phyloP scores from a whole-genome alignment of 768 basidiomycete genomes.

The Naganishia vishniacii region DNA sequence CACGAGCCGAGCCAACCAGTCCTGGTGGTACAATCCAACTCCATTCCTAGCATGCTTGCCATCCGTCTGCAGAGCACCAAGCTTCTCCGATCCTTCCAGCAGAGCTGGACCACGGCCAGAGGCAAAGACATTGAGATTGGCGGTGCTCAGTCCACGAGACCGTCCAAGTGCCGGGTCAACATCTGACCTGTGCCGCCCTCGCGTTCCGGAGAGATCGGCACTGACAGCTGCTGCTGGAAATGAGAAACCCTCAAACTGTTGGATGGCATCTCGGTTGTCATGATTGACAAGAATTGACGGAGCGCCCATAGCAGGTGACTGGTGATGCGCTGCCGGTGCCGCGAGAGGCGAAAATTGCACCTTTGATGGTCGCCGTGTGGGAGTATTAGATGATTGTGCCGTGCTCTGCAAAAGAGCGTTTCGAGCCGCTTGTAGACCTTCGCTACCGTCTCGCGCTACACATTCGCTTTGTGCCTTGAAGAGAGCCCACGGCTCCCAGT shows the following conservation, averaged over 20 bases:
- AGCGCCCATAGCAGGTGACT: neutral
- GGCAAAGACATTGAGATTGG: neutral
- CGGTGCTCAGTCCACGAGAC: neutral
- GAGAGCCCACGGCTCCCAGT: conserved; percentile 47
- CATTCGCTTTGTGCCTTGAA: conserved; percentile 48
- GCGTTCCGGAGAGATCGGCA: neutral
- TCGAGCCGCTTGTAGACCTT: conserved; percentile 1
- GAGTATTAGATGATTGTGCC: neutral
- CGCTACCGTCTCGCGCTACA: conserved; percentile 29
- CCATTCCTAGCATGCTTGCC: neutral
- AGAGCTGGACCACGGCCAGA: neutral
- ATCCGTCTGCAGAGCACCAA: neutral
- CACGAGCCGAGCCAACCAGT: conserved; percentile 13
- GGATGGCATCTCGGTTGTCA: conserved; percentile 2
- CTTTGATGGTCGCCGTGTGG: conserved; percentile 39
- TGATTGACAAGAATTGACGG: conserved; percentile 11
- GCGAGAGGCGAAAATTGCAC: conserved; percentile 41
- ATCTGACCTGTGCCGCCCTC: neutral
- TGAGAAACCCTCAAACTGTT: conserved; percentile 14
- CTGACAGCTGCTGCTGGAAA: neutral
- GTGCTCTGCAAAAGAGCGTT: conserved; percentile 15
- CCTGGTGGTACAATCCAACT: conserved; percentile 7
- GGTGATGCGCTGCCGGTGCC: neutral
- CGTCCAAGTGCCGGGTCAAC: neutral
- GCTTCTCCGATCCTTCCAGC: neutral